Evolutionary conservation across 768 basidiomycete species (phyloP).

Genomic region (Podaxis sp.): DNA sequence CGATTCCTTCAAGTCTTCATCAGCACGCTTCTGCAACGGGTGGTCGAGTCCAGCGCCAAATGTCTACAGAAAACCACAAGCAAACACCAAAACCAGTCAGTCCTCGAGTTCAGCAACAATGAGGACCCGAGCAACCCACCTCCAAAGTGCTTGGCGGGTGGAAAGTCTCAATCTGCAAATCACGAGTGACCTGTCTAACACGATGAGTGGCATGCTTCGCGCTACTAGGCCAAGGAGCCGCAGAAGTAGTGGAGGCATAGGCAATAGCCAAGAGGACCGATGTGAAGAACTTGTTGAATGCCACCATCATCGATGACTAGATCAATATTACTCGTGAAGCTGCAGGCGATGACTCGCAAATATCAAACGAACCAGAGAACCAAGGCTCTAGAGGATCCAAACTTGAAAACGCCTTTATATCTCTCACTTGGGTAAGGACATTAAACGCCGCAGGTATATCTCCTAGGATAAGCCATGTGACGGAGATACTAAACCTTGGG

Average conservation of each 20-base stretch:
- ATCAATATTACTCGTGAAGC: neutral
- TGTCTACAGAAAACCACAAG: constrained; percentile 17
- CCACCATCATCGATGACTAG: constrained; percentile 3
- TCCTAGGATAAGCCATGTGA: constrained; percentile 1
- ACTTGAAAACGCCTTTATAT: neutral
- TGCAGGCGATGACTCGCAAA: neutral
- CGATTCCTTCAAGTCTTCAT: constrained; percentile 26
- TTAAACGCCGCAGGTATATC: neutral
- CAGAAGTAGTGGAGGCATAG: constrained; percentile 11
- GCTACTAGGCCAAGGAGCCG: constrained; percentile 16
- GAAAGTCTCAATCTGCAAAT: constrained; percentile 21
- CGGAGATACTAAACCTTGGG: neutral
- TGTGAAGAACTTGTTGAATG: constrained; percentile 14
- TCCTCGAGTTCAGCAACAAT: neutral
- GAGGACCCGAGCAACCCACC: constrained; percentile 9
- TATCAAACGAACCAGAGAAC: neutral
- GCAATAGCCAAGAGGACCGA: constrained; percentile 14
- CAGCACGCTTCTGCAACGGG: constrained; percentile 19
- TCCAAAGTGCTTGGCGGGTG: constrained; percentile 25
- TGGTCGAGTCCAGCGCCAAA: constrained; percentile 28
- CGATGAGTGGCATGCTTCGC: constrained; percentile 21
- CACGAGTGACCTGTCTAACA: constrained; percentile 15
- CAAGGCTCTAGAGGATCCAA: neutral
- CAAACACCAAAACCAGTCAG: neutral
- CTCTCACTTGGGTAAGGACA: neutral